Conservation (phyloP, 768 basidiomycete species). For the Lactifluus hygrophoroides region DNA sequence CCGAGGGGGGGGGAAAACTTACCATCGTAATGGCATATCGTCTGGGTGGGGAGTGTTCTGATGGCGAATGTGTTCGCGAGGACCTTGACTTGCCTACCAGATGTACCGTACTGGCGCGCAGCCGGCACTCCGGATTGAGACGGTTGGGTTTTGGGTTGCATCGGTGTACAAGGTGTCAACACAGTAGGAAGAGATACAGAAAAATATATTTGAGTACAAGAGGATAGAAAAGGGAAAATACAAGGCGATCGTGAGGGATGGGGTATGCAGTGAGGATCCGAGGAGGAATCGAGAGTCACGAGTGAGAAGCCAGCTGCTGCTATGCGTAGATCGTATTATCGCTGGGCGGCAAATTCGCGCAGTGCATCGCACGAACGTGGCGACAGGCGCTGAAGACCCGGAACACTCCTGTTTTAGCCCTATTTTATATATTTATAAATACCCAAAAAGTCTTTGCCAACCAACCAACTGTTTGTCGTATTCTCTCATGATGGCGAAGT, state of each 20-base stretch:
- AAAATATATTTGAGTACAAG: background rate
- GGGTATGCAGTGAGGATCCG: background rate
- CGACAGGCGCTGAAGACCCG: background rate
- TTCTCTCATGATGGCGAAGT: background rate
- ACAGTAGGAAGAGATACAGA: background rate
- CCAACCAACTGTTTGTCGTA: background rate
- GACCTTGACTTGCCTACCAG: constrained; percentile 12
- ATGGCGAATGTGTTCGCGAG: constrained; percentile 11
- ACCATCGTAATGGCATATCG: constrained; percentile 15
- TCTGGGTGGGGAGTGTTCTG: constrained; percentile 8
- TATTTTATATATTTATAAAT: too few relatives aligned
- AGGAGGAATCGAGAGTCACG: background rate
- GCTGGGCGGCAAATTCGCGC: background rate
- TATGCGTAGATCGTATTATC: background rate
- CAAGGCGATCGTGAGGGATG: too few relatives aligned
- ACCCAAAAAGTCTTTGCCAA: background rate
- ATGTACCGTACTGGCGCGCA: constrained; percentile 7
- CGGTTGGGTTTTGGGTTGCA: background rate
- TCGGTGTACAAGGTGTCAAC: background rate
- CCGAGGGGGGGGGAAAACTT: background rate
- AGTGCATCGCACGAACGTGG: background rate
- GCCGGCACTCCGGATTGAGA: background rate
- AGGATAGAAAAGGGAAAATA: background rate
- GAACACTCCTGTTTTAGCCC: background rate
- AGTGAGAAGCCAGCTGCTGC: background rate